Evolutionary conservation across 495 filamentous ascomycete genomes (phyloP).

Genomic region (Penicillium turbatum): DNA sequence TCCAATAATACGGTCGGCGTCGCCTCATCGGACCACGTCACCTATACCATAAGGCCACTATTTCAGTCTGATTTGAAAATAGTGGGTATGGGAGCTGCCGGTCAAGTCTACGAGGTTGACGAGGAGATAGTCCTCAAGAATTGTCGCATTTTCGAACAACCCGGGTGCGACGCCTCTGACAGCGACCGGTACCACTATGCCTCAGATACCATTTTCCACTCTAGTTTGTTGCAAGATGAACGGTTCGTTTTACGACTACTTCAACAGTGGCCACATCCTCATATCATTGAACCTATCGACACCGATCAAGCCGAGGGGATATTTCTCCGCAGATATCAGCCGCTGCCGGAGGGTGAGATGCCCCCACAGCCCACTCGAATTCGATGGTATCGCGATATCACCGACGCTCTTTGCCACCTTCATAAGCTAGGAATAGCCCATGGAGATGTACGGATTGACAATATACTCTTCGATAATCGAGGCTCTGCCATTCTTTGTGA

Average conservation of each 20-base stretch:
- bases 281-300: conserved; percentile 26
- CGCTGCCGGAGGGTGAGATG: conserved; percentile 9
- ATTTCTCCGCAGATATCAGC: conserved; percentile 20
- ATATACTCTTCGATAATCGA: conserved; percentile 19
- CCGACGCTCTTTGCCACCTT: conserved; percentile 16
- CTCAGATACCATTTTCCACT: conserved; percentile 25
- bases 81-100: conserved; percentile 19
- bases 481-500: conserved; percentile 21
- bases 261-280: conserved; percentile 20
- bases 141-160: conserved; percentile 19
- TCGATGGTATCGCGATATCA: conserved; percentile 14
- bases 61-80: conserved; percentile 29
- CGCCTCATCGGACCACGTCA: conserved; percentile 11
- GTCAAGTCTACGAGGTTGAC: conserved; percentile 22
- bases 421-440: conserved; percentile 17
- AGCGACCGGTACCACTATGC: conserved; percentile 22
- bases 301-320: conserved; percentile 19
- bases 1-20: not conserved
- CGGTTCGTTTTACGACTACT: conserved; percentile 21
- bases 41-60: conserved; percentile 23
- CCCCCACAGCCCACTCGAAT: conserved; percentile 12
- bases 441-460: conserved; percentile 18
- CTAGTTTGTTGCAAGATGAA: conserved; percentile 22
- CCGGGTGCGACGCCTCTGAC: conserved; percentile 12
- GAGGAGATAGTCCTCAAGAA: conserved; percentile 24